Evolutionary conservation across 805 yeast species (phyloP), one percentile per base, ranked within the genome.

Genomic region (Ogataea neopini): DNA sequence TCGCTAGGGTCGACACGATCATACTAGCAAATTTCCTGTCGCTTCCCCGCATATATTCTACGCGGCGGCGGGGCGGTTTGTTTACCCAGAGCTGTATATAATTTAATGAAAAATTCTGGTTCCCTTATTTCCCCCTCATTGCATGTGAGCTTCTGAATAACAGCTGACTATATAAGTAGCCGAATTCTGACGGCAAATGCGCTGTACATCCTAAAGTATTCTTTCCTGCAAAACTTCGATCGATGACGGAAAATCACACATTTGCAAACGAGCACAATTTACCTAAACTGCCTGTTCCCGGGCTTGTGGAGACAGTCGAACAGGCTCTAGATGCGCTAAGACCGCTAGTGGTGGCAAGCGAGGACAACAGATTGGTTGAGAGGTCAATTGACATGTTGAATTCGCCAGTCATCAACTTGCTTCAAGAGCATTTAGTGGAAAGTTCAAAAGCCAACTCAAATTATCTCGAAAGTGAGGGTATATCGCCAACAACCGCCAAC

Each of bases 261-360:
- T 76, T 69, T 51, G 59, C 62, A 34, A 49, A 70, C 56, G 83
- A 79, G 52, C 62, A 62, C 3, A 28, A 45, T 1, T 65, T 85
- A 17, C 88, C 89, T 1, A 64, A 63, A 29, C 68, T 86, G 18
- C 90, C 90, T 0, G 77, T 86, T 11, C 92, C 95, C 0, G 65
- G 71, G 10, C 58, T 85, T 4, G 48, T 64, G 1, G 57, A 73
- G 2, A 80, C 90, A 0, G 65, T 81, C 13, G 64, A 63, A 18
- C 84, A 83, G 57, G 63, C 84, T 11, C 65, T 81, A 25, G 66
- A 69, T 4, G 80, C 88, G 0, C 56, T 86, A 28, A 75, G 79
- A 56, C 92, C 92, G 0, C 62, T 86, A 44, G 64, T 83, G 18
- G 65, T 78, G 17, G 67, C 69, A 0, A 82, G 76, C 2, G 86